Conservation (phyloP, 1,139 yeast genomes). For the Hyphopichia khmerensis region DNA sequence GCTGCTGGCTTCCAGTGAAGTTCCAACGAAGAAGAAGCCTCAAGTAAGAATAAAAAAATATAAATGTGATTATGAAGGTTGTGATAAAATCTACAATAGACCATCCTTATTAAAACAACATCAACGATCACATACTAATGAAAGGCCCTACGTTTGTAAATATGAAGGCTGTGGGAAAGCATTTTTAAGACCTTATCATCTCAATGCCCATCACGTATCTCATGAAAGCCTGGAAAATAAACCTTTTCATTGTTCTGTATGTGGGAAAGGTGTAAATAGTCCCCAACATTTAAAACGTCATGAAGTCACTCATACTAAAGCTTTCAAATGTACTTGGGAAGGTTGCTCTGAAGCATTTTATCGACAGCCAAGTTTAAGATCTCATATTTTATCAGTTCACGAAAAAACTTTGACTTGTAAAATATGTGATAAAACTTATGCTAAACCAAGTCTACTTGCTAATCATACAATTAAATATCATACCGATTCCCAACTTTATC, state of each 20-base stretch:
- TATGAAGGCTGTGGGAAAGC: slow-evolving; percentile 55
- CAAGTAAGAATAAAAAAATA: slow-evolving; percentile 40
- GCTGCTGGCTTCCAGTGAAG: not conserved
- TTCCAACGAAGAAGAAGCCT: not conserved
- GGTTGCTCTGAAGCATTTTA: slow-evolving; percentile 68
- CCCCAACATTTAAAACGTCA: slow-evolving; percentile 83
- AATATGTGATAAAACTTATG: slow-evolving; percentile 59
- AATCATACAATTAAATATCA: slow-evolving; percentile 65
- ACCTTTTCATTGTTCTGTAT: slow-evolving; percentile 72
- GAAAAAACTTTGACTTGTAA: slow-evolving; percentile 51
- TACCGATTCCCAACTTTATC: slow-evolving; percentile 52
- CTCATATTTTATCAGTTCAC: slow-evolving; percentile 68
- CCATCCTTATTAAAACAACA: slow-evolving; percentile 88
- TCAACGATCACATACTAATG: slow-evolving; percentile 71
- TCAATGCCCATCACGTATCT: slow-evolving; percentile 69
- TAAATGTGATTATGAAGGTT: slow-evolving; percentile 59
- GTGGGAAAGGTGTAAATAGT: slow-evolving; percentile 84
- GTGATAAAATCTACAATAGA: slow-evolving; percentile 73
- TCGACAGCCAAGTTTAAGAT: slow-evolving; percentile 75
- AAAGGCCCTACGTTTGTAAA: slow-evolving; percentile 71
- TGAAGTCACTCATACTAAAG: slow-evolving; percentile 71
- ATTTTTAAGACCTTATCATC: slow-evolving; percentile 75
- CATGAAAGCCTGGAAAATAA: slow-evolving; percentile 56
- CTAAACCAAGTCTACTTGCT: slow-evolving; percentile 59
- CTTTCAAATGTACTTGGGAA: slow-evolving; percentile 61